Evolutionary conservation across 306 rosid genomes (phyloP), one percentile per base, ranked within the genome.

Genomic region (Prosopis cineraria): DNA sequence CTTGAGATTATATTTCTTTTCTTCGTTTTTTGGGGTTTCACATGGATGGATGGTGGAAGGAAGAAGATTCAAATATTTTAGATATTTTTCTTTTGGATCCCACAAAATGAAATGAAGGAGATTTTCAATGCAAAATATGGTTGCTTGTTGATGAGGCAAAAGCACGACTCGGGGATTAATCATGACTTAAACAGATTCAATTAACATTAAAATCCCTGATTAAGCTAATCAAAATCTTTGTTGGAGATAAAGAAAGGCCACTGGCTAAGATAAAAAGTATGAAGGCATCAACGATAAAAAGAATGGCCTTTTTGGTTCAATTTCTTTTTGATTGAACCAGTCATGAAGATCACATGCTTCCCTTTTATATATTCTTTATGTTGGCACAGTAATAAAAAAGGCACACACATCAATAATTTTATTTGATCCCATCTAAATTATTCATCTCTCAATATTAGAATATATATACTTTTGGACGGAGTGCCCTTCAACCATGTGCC

Each of bases 321-420:
- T 10, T 3, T 34, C 68, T 37, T 70, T 24, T 10, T 27, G 64
- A 68, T 24, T 17, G 27, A 70, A 70, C 25, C 6, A 19, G 44
- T 67, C 76, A 79, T 80, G 81, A 36, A 68, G 45, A 80, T 80
- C 76, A 72, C 79, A 76, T 76, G 87, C 73, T 27, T 53, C 37
- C 14, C 25, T 36, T 24, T 12, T 36, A 36, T 22, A 30, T 33
- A 75, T 78, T 60, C 37, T 52, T 69, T 19, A 39, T 48, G 25
- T 24, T 31, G 34, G 7, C 45, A 22, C 52, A 58, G 17, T 17
- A 24, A 33, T 79, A 62, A 69, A 62, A 79, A 70, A 52, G 68
- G 33, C 77, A 72, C 80, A 48, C 52, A 47, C 73, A 39, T 50
- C 82, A 80, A 80, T 71, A 72, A 67, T 80, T 72, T 79, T 39